A percentile compares a stretch with the other conserved stretches of the same genome.
These are phyloP conservation scores for Penicillium aurantiogriseum DNA, from an alignment of 2,329 filamentous ascomycete genomes.

Conservation along the genomic window DNA sequence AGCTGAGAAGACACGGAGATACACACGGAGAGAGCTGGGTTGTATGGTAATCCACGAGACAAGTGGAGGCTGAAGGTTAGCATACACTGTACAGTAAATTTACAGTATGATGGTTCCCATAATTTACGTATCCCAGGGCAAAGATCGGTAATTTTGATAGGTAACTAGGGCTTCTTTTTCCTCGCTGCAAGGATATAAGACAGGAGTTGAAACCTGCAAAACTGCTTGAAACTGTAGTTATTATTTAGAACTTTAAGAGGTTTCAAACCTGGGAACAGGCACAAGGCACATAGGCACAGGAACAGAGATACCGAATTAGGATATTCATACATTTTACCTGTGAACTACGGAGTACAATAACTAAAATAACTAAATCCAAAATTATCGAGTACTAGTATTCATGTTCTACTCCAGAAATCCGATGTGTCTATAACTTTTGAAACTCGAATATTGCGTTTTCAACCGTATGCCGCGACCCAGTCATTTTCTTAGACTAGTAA, in stretches of 20 bases:
- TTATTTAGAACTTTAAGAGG: neutral
- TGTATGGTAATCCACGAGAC: constrained; percentile 25
- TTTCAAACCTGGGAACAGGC: neutral
- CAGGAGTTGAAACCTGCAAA: constrained; percentile 9
- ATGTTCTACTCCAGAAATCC: neutral
- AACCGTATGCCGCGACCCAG: constrained; percentile 26
- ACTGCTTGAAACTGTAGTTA: neutral
- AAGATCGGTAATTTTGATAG: constrained; percentile 2
- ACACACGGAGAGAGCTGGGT: constrained; percentile 18
- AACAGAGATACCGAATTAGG: neutral
- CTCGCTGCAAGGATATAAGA: constrained; percentile 10
- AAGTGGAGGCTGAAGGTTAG: constrained; percentile 26
- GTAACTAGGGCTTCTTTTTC: constrained; percentile 1
- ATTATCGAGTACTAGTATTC: neutral
- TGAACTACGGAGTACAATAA: too few relatives aligned
- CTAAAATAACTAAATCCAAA: neutral
- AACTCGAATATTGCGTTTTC: constrained; percentile 17
- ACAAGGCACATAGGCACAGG: neutral
- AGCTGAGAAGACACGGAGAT: constrained; percentile 31
- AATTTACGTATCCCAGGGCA: neutral
- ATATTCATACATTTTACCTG: neutral
- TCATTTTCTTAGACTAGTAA: constrained; percentile 26
- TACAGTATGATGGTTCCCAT: neutral
- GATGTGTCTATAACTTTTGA: constrained; percentile 8
- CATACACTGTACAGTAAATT: constrained; percentile 3